phyloP scores from a whole-genome alignment of 139 green algal genomes.

The Picochlorum costavermella region DNA sequence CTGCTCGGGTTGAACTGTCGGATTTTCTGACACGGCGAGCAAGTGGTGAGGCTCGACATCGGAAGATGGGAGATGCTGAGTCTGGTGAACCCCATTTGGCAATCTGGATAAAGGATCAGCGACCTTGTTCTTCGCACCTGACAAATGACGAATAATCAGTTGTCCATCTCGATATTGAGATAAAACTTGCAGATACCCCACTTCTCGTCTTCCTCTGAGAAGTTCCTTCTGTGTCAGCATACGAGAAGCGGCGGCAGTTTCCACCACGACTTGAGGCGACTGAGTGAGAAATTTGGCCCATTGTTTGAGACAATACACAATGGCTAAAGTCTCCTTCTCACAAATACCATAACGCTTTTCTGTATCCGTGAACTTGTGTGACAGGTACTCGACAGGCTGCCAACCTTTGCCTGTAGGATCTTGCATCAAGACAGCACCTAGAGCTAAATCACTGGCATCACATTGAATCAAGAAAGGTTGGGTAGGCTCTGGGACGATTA shows the following conservation, averaged over 20 bases:
- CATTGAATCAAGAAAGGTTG: background rate
- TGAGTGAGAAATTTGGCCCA: conserved; percentile 35
- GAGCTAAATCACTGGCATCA: background rate
- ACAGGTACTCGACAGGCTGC: conserved; percentile 28
- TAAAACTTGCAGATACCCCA: conserved; percentile 11
- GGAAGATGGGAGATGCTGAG: no score
- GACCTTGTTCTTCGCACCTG: conserved; percentile 31
- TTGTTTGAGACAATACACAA: conserved; percentile 22
- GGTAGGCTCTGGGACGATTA: background rate
- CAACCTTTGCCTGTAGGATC: background rate
- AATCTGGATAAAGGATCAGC: conserved; percentile 23
- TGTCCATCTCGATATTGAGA: conserved; percentile 11
- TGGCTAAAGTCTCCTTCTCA: conserved; percentile 36
- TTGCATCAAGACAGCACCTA: background rate
- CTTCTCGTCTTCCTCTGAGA: background rate
- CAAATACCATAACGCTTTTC: conserved; percentile 34
- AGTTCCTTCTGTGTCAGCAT: conserved; percentile 16
- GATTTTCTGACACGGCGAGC: no score
- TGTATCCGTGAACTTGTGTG: conserved; percentile 17
- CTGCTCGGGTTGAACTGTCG: no score
- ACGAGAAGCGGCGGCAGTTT: conserved; percentile 17
- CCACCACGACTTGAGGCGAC: background rate
- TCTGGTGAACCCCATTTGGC: no score
- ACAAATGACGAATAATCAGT: conserved; percentile 21
- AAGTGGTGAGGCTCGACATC: no score